Conservation (phyloP, 1,284 basidiomycete species). For the Pyrrhoderma lamaoense region DNA sequence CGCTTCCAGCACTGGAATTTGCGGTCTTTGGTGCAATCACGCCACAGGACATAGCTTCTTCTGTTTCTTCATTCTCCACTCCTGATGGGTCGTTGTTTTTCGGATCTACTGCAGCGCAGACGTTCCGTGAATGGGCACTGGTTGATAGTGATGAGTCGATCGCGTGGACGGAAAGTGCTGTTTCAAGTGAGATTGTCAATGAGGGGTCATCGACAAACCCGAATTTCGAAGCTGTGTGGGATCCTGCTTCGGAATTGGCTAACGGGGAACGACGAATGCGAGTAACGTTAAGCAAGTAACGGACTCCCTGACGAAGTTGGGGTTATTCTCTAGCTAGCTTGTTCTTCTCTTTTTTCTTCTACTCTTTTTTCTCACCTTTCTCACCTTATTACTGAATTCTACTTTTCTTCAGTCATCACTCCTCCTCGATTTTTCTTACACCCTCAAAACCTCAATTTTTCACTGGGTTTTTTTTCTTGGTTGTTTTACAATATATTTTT, state of each 20-base stretch:
- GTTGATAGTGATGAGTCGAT: slow-evolving; percentile 32
- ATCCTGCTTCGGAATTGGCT: slow-evolving; percentile 36
- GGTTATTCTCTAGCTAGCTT: slow-evolving; percentile 15
- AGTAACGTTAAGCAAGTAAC: slow-evolving; percentile 12
- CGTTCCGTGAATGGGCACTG: slow-evolving; percentile 50
- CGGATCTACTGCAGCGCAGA: slow-evolving; percentile 41
- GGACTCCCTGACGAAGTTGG: slow-evolving; percentile 7
- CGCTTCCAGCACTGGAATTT: slow-evolving; percentile 50
- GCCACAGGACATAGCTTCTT: slow-evolving; percentile 39
- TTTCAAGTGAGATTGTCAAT: slow-evolving; percentile 40
- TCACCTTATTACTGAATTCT: too few species aligned
- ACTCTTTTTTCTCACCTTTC: background rate
- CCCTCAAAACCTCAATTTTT: too few species aligned
- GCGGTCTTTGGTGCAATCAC: slow-evolving; percentile 51
- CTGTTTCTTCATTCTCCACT: slow-evolving; percentile 46
- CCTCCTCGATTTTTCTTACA: too few species aligned
- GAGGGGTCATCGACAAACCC: slow-evolving; percentile 39
- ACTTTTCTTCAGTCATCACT: too few species aligned
- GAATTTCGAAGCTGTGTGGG: slow-evolving; percentile 45
- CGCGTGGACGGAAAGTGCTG: slow-evolving; percentile 46
- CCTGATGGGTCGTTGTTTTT: slow-evolving; percentile 50
- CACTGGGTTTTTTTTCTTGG: too few species aligned
- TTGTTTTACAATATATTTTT: too few species aligned
- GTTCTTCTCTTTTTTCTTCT: slow-evolving; percentile 1
- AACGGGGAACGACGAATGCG: slow-evolving; percentile 27